phyloP scores from a whole-genome alignment of 2,329 filamentous ascomycete species.

The Gnomoniopsis smithogilvyi region DNA sequence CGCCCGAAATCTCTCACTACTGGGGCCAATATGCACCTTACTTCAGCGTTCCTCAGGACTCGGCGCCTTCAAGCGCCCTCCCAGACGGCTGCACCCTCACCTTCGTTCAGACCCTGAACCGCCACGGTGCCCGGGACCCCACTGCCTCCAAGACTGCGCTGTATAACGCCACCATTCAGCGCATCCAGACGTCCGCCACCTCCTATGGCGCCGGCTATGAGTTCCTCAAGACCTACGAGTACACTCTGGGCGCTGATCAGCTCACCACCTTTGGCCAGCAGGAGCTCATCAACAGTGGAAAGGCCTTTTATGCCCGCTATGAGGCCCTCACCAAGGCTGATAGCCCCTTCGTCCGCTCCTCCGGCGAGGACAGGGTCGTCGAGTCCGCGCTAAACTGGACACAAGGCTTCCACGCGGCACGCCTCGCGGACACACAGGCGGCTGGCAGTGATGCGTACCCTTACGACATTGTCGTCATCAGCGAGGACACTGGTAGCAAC shows the following conservation, averaged over 20 bases:
- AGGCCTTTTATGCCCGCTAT: slow-evolving; percentile 75
- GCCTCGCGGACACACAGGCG: slow-evolving; percentile 35
- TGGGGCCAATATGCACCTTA: slow-evolving; percentile 92
- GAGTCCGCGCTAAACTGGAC: slow-evolving; percentile 72
- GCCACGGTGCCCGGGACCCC: slow-evolving; percentile 82
- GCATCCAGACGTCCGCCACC: slow-evolving; percentile 57
- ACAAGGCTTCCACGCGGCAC: slow-evolving; percentile 64
- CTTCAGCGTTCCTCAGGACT: slow-evolving; percentile 63
- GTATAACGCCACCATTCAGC: slow-evolving; percentile 63
- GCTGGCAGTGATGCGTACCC: slow-evolving; percentile 40
- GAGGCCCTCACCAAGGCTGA: slow-evolving; percentile 51
- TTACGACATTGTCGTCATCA: slow-evolving; percentile 62
- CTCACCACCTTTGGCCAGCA: slow-evolving; percentile 65
- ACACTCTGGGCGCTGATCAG: slow-evolving; percentile 50
- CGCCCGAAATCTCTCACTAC: slow-evolving; percentile 56
- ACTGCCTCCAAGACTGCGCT: slow-evolving; percentile 62
- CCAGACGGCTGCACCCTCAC: slow-evolving; percentile 70
- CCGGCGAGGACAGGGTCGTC: slow-evolving; percentile 38
- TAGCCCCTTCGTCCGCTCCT: slow-evolving; percentile 47
- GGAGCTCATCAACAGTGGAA: slow-evolving; percentile 71
- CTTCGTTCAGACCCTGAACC: slow-evolving; percentile 77
- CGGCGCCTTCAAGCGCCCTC: slow-evolving; percentile 55
- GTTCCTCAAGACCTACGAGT: slow-evolving; percentile 71
- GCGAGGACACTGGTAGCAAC: slow-evolving; percentile 65
- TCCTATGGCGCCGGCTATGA: slow-evolving; percentile 61